These are phyloP conservation scores for Strobilomyces confusus DNA, from an alignment of 768 basidiomycete species.

Conservation along the genomic window DNA sequence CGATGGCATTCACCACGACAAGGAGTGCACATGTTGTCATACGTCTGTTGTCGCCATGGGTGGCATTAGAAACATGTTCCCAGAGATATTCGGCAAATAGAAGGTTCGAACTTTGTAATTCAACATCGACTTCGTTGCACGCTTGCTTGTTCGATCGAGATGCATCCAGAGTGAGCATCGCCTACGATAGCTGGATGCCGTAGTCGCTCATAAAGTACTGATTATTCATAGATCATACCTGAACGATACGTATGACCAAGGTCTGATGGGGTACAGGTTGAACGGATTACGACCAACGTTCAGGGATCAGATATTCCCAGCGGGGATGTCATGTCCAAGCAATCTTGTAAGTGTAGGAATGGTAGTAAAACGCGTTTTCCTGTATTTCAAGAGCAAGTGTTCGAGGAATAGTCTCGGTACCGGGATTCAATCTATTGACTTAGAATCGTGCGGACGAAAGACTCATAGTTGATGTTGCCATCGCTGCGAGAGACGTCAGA, in stretches of 20 bases:
- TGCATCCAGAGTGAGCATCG: background rate
- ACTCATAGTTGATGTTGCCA: slow-evolving; percentile 96
- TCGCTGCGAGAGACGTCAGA: slow-evolving; percentile 50
- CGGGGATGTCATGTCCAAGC: background rate
- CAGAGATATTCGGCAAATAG: background rate
- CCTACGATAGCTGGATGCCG: background rate
- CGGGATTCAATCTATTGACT: slow-evolving; percentile 54
- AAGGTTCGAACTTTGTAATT: background rate
- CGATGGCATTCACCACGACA: background rate
- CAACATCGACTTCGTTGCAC: background rate
- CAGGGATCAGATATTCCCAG: background rate
- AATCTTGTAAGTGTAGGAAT: background rate
- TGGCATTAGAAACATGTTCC: too few relatives aligned
- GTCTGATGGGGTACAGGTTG: background rate
- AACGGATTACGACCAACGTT: background rate
- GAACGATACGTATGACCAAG: background rate
- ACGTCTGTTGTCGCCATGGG: background rate
- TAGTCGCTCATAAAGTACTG: background rate
- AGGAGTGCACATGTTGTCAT: background rate
- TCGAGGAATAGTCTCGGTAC: background rate
- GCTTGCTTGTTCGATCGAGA: background rate
- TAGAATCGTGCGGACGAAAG: slow-evolving; percentile 91
- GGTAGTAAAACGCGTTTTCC: background rate
- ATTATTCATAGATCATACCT: background rate
- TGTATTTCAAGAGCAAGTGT: background rate